Base-by-base conservation (phyloP, 768 basidiomycete species). In the Lactarius hatsudake region DNA sequence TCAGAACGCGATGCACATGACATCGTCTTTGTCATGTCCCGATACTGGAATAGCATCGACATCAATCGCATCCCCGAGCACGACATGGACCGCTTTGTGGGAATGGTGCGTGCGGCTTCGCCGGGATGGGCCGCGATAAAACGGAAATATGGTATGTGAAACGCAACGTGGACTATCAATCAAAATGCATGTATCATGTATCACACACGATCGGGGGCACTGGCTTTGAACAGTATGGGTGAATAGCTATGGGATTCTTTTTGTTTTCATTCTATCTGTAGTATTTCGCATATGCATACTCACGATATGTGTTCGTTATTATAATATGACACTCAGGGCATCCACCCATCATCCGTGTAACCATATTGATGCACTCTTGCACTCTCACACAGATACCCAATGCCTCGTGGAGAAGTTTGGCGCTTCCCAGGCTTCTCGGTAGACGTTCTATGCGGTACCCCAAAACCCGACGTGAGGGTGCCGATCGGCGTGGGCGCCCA, bases 41-140 rank as follows among this genome's bases (percentile, higher is more conserved):
- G 85, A 63, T 91, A 88, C 73, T 93, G 92, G 91, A 90, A 88
- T 74, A 82, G 83, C 63, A 84, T 94, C 68, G 92, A 94, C 76
- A 86, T 93, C 71, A 94, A 94, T 74, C 89, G 92, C 71, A 88
- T 94, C 66, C 87, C 88, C 32, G 92, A 94, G 76, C 85, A 87
- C 66, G 92, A 94, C 74, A 94, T 94, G 92, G 86, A 86, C 66
- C 81, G 83, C 36, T 94, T 94, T 73, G 87, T 90, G 36, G 73
- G 80, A 17, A 81, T 80, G 43, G 82, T 89, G 72, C 75, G 82
- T 54, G 78, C 82, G n/a, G 89, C 84, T 53, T 86, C 82, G 12
- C 82, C 89, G 23, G 87, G 88, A 7, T 94, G 92, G 92, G 78
- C 80, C 58, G 87, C 91, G 55, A 79, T 94, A 67, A 87, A 85